Conservation (phyloP, 169 alveolate species). For the Toxoplasma gondii region DNA sequence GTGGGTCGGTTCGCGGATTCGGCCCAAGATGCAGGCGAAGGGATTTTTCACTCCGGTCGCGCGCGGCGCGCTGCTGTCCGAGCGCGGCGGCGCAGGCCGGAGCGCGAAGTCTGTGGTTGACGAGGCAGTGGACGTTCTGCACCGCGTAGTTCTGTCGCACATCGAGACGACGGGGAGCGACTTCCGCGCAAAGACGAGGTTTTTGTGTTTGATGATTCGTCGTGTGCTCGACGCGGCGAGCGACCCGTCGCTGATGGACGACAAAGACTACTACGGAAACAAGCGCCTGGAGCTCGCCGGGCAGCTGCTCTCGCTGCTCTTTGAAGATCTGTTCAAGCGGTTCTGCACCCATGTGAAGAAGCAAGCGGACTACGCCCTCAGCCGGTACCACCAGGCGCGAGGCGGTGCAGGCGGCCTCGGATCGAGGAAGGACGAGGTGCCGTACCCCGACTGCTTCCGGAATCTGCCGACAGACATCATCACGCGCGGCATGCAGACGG, state of each 20-base stretch:
- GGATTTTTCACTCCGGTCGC: conserved; percentile 84
- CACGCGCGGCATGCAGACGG: conserved; percentile 95
- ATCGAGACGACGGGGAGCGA: conserved; percentile 81
- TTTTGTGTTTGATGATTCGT: conserved; percentile 96
- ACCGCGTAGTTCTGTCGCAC: conserved; percentile 91
- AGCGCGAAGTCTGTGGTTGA: conserved; percentile 84
- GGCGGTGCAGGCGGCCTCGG: conserved; percentile 45
- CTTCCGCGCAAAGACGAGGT: conserved; percentile 70
- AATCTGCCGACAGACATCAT: conserved; percentile 92
- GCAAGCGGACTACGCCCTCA: conserved; percentile 78
- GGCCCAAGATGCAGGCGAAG: conserved; percentile 84
- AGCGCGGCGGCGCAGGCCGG: conserved; percentile 5
- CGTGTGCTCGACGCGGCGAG: conserved; percentile 94
- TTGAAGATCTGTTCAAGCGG: conserved; percentile 93
- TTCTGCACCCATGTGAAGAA: conserved; percentile 76
- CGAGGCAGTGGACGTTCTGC: conserved; percentile 94
- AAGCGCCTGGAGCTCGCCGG: conserved; percentile 99
- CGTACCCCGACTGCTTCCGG: conserved; percentile 90
- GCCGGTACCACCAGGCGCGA: conserved; percentile 64
- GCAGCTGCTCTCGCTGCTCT: conserved; percentile 94
- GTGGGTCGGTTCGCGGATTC: conserved; percentile 86
- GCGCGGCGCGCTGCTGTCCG: conserved; percentile 51
- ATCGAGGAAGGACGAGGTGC: conserved; percentile 51
- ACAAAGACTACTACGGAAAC: conserved; percentile 99
- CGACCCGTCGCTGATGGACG: conserved; percentile 94